Conservation (phyloP, 495 filamentous ascomycete genomes). For the Beverwykella pulmonaria region DNA sequence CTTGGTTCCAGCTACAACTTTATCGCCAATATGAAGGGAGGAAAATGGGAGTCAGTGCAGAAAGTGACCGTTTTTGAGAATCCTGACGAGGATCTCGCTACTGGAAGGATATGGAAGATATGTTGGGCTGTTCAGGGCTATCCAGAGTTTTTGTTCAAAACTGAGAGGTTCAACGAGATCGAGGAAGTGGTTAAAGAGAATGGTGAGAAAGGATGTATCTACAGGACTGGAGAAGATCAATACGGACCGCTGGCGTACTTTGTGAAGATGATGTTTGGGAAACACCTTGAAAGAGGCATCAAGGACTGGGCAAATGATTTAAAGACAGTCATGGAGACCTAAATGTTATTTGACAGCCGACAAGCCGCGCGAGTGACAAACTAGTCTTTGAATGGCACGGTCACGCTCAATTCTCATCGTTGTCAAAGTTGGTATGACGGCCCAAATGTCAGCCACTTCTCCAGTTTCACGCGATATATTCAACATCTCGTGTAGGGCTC, state of each 20-base stretch:
- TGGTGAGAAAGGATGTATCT: slow-evolving; percentile 5
- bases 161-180: slow-evolving; percentile 7
- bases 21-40: neutral
- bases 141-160: slow-evolving; percentile 2
- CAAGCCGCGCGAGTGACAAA: too few species aligned
- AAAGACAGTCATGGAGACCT: neutral
- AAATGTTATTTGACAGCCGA: neutral
- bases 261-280: slow-evolving; percentile 1
- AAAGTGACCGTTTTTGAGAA: slow-evolving; percentile 9
- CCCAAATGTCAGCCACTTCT: too few species aligned
- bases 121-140: slow-evolving; percentile 9
- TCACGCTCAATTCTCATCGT: too few species aligned
- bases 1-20: slow-evolving; percentile 6
- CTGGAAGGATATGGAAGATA: neutral
- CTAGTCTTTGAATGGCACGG: too few species aligned
- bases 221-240: slow-evolving; percentile 18
- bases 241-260: slow-evolving; percentile 10
- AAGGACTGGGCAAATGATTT: slow-evolving; percentile 13
- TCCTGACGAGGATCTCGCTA: neutral
- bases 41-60: neutral
- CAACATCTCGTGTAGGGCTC: too few species aligned
- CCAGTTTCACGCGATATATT: too few species aligned
- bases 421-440: too few species aligned
- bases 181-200: slow-evolving; percentile 5
- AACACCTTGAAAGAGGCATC: slow-evolving; percentile 6